Evolutionary conservation across 2,329 filamentous ascomycete genomes (phyloP).

Genomic region (Ophiocordyceps camponoti-rufipedis): DNA sequence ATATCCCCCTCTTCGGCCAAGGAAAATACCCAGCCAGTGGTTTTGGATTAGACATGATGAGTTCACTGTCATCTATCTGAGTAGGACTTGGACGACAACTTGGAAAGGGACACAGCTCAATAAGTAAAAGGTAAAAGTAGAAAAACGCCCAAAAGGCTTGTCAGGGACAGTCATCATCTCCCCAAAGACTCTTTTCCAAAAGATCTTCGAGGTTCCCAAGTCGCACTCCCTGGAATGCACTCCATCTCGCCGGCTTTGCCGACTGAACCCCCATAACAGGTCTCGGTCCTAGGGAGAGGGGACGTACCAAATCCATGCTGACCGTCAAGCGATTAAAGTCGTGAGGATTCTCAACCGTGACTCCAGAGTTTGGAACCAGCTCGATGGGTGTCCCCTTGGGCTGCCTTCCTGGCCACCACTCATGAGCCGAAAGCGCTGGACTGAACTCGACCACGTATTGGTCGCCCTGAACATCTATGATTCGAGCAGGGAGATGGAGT

Average conservation of each 20-base stretch:
- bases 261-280: slow-evolving; percentile 3
- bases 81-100: no score
- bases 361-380: slow-evolving; percentile 1
- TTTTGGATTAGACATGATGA: no score
- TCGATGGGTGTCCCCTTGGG: slow-evolving; percentile 2
- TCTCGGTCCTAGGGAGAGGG: slow-evolving; percentile 1
- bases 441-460: slow-evolving; percentile 3
- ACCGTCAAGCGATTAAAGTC: slow-evolving; percentile 2
- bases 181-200: slow-evolving; percentile 3
- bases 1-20: no score
- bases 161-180: slow-evolving; percentile 1
- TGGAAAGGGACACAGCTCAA: no score
- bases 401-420: slow-evolving; percentile 2
- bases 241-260: slow-evolving; percentile 2
- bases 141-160: no score
- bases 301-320: slow-evolving; percentile 2
- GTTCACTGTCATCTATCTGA: no score
- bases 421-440: slow-evolving; percentile 2
- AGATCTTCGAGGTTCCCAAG: slow-evolving; percentile 3
- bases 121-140: no score
- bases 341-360: slow-evolving; percentile 2
- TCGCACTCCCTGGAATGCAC: slow-evolving; percentile 2
- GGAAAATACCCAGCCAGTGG: no score
- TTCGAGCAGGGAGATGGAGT: slow-evolving; percentile 2
- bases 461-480: slow-evolving; percentile 2